Conservation (phyloP, 164 flowering plant species). For the Macadamia tetraphylla region DNA sequence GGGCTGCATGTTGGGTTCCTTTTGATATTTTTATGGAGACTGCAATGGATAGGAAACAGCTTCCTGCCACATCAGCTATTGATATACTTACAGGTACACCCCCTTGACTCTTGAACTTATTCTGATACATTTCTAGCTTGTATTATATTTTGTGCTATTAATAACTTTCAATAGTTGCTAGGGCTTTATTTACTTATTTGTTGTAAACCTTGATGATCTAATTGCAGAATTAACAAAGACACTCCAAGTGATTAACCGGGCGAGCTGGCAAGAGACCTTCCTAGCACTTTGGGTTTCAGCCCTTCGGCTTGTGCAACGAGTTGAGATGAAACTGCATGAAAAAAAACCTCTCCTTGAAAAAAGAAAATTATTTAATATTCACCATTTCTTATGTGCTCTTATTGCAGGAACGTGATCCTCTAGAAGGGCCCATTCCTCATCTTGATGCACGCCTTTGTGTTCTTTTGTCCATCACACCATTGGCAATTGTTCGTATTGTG, state of each 20-base stretch:
- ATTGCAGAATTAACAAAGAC: constrained; percentile 50
- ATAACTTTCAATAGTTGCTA: background rate
- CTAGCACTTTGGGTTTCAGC: constrained; percentile 81
- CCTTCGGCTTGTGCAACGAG: constrained; percentile 89
- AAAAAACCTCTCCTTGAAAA: constrained; percentile 3
- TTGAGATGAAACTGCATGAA: constrained; percentile 27
- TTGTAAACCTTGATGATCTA: constrained; percentile 1
- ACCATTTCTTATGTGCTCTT: constrained; percentile 13
- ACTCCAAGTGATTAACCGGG: constrained; percentile 61
- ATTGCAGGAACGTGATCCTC: constrained; percentile 80
- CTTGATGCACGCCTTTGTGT: constrained; percentile 81
- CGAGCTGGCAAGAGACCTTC: constrained; percentile 92
- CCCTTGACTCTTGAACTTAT: background rate
- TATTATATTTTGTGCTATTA: background rate
- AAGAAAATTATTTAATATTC: constrained; percentile 10
- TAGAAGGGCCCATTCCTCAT: constrained; percentile 91
- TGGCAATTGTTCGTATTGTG: constrained; percentile 61
- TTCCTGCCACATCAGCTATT: constrained; percentile 45
- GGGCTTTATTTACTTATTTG: background rate
- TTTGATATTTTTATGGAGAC: constrained; percentile 66
- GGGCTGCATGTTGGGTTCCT: constrained; percentile 55
- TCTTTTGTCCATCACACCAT: constrained; percentile 66
- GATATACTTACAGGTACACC: constrained; percentile 47
- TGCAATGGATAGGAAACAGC: constrained; percentile 61
- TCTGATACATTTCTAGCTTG: background rate